Evolutionary conservation across 2,329 filamentous ascomycete genomes (phyloP).

Genomic region (Fusarium sororula): DNA sequence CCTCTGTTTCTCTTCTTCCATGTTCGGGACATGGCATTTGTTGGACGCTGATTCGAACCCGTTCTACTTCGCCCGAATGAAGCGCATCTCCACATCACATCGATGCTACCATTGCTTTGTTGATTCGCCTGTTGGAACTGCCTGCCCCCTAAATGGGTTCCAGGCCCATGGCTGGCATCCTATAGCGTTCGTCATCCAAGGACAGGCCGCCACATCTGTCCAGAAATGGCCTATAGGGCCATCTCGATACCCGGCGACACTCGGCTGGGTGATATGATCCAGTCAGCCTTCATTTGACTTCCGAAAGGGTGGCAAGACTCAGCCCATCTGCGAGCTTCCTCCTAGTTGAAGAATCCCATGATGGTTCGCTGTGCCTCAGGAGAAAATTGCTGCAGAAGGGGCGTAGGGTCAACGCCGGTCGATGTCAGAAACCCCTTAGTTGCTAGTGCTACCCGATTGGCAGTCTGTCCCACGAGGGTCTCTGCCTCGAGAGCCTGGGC

Average conservation of each 20-base stretch:
- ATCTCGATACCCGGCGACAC: not conserved
- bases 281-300: not conserved
- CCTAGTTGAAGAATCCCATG: slow-evolving; percentile 78
- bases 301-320: not conserved
- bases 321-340: not conserved
- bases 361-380: slow-evolving; percentile 84
- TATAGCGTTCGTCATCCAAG: slow-evolving; percentile 34
- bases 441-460: slow-evolving; percentile 77
- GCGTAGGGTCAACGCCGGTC: slow-evolving; percentile 78
- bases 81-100: slow-evolving; percentile 1
- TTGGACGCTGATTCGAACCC: slow-evolving; percentile 7
- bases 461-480: slow-evolving; percentile 86
- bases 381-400: slow-evolving; percentile 77
- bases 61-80: not conserved
- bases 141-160: slow-evolving; percentile 14
- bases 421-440: slow-evolving; percentile 81
- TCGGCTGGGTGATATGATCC: not conserved
- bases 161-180: slow-evolving; percentile 21
- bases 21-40: not conserved
- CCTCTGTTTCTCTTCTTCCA: slow-evolving; percentile 23
- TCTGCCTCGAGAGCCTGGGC: slow-evolving; percentile 91
- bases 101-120: slow-evolving; percentile 15
- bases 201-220: slow-evolving; percentile 30
- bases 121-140: slow-evolving; percentile 9
- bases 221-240: slow-evolving; percentile 8